phyloP scores from a whole-genome alignment of 2,329 filamentous ascomycete species.

The Cladosporium sp. region DNA sequence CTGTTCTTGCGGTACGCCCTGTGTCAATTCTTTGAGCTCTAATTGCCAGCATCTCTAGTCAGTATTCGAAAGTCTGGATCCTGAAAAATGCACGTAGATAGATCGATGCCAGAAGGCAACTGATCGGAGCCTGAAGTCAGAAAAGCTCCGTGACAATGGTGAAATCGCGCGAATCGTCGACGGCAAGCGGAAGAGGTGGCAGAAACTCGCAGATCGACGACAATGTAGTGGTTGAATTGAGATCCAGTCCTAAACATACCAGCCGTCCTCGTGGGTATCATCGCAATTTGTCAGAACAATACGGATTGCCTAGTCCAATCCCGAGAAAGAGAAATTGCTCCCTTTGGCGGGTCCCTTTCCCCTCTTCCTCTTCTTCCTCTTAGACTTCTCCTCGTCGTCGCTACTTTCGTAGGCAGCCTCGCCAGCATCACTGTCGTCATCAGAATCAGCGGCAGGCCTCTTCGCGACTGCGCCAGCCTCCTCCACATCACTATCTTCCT shows the following conservation, averaged over 20 bases:
- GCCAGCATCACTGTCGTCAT: constrained; percentile 32
- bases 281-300: constrained; percentile 3
- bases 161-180: too few species aligned
- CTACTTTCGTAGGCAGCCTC: constrained; percentile 38
- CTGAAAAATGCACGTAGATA: too few species aligned
- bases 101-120: too few species aligned
- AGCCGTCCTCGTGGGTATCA: constrained; percentile 8
- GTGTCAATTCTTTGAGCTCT: too few species aligned
- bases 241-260: not conserved
- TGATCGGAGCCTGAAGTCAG: too few species aligned
- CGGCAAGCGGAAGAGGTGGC: too few species aligned
- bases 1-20: too few species aligned
- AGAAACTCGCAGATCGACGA: too few species aligned
- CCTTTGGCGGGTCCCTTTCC: constrained; percentile 27
- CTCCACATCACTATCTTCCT: constrained; percentile 28
- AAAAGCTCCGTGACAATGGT: too few species aligned
- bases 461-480: constrained; percentile 34
- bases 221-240: too few species aligned
- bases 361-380: constrained; percentile 40
- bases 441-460: constrained; percentile 47
- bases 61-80: too few species aligned
- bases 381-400: constrained; percentile 40
- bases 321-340: constrained; percentile 25
- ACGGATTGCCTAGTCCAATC: constrained; percentile 24
- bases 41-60: too few species aligned